A percentile compares a stretch with the other conserved stretches of the same genome.
Conservation (phyloP, 2,329 filamentous ascomycete species). For the Corynespora cassiicola region DNA sequence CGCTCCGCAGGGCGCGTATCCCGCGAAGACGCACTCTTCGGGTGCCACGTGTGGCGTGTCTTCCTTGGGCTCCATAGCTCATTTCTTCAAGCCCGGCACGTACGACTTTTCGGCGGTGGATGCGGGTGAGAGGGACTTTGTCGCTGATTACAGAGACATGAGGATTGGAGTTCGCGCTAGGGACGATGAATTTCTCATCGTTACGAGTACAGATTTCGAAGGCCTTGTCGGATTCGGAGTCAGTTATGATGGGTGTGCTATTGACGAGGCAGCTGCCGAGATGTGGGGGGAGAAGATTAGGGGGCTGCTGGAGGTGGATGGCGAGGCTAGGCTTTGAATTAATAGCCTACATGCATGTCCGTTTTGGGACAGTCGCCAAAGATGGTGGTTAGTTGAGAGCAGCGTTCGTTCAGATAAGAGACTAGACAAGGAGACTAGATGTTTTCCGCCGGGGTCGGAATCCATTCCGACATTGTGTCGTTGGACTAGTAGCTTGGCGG, state of each 20-base stretch:
- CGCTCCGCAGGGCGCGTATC: constrained; percentile 48
- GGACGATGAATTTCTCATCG: constrained; percentile 55
- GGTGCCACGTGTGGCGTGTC: constrained; percentile 55
- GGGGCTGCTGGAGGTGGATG: constrained; percentile 33
- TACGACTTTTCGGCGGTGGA: constrained; percentile 32
- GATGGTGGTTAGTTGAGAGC: too few relatives aligned
- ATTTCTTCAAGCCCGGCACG: constrained; percentile 36
- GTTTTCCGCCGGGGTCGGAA: too few relatives aligned
- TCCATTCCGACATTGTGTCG: too few relatives aligned
- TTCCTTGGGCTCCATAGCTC: constrained; percentile 47
- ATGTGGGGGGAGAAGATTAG: constrained; percentile 40
- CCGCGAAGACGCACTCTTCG: constrained; percentile 32
- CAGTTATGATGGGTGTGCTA: constrained; percentile 50
- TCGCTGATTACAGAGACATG: constrained; percentile 46
- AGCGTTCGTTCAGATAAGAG: too few relatives aligned
- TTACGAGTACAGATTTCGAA: constrained; percentile 45
- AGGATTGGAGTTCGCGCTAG: constrained; percentile 51
- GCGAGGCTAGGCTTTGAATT: constrained; percentile 22
- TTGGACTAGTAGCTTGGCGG: too few relatives aligned
- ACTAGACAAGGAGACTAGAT: too few relatives aligned
- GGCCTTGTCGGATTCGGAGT: constrained; percentile 47
- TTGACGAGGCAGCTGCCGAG: constrained; percentile 37
- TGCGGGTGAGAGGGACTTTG: constrained; percentile 41
- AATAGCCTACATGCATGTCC: background rate
- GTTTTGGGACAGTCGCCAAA: too few relatives aligned